Percentiles rank a stretch among this genome's conserved stretches.
phyloP scores from a whole-genome alignment of 305 asterid genomes.

The Fraxinus baroniana region DNA sequence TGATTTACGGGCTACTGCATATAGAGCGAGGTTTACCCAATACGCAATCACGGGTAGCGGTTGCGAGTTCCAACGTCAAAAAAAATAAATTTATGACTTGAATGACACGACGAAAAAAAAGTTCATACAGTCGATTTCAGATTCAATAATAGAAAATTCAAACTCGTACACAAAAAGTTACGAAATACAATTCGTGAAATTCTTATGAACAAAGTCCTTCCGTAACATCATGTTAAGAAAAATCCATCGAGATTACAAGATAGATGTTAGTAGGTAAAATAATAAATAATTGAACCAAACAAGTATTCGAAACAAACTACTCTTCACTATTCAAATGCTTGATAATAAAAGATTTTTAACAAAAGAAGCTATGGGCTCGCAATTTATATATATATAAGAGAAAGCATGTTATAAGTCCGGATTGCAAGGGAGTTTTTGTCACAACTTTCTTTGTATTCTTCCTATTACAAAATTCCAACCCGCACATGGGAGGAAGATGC shows the following conservation, averaged over 20 bases:
- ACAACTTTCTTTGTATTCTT: not conserved
- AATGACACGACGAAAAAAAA: not conserved
- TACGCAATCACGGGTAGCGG: no score
- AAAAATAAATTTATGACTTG: not conserved
- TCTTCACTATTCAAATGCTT: not conserved
- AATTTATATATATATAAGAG: not conserved
- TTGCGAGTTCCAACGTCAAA: no score
- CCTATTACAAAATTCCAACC: not conserved
- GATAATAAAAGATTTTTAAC: not conserved
- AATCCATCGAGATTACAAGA: not conserved
- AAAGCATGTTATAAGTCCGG: conserved; percentile 1
- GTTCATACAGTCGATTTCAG: not conserved
- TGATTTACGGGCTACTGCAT: no score
- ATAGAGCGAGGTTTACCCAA: no score
- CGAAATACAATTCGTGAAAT: not conserved
- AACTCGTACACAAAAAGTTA: not conserved
- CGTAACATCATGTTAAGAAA: not conserved
- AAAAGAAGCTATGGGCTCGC: not conserved
- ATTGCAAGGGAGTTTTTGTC: conserved; percentile 6
- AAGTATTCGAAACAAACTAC: not conserved
- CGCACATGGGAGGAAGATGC: conserved; percentile 13
- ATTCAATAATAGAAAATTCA: not conserved
- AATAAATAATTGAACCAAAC: not conserved
- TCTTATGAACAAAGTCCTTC: not conserved
- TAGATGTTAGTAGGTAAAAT: not conserved